phyloP scores from a whole-genome alignment of 495 filamentous ascomycete genomes.

The Neurospora pannonica region DNA sequence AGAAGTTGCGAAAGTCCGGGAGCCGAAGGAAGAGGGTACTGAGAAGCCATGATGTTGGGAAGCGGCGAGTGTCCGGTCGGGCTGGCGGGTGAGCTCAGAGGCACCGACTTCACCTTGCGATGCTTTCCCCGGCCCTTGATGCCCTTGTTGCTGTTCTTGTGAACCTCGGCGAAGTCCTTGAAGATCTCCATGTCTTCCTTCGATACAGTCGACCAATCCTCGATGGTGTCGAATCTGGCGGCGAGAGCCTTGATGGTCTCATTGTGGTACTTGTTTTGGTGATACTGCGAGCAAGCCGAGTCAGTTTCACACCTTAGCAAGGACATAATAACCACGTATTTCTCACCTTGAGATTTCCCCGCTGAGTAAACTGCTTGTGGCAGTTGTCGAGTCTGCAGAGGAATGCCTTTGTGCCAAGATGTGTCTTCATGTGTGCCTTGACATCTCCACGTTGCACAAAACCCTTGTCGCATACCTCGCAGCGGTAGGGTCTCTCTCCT shows the following conservation, averaged over 20 bases:
- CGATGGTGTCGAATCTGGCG: constrained; percentile 57
- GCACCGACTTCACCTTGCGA: constrained; percentile 39
- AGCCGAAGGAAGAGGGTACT: constrained; percentile 14
- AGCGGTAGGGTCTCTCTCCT: constrained; percentile 78
- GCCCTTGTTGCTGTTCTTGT: constrained; percentile 96
- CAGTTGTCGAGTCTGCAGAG: constrained; percentile 73
- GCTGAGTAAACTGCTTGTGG: constrained; percentile 75
- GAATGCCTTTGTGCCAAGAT: constrained; percentile 68
- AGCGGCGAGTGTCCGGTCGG: not conserved
- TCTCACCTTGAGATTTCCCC: constrained; percentile 79
- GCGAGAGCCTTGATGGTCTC: constrained; percentile 64
- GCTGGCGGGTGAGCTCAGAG: constrained; percentile 1
- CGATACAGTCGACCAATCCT: constrained; percentile 51
- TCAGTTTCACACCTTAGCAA: not conserved
- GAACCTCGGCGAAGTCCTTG: constrained; percentile 76
- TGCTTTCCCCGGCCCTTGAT: constrained; percentile 94
- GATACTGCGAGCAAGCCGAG: constrained; percentile 47
- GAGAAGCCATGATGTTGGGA: constrained; percentile 6
- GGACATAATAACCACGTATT: not conserved
- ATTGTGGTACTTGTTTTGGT: constrained; percentile 89
- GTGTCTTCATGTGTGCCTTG: constrained; percentile 76
- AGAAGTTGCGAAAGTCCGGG: constrained; percentile 13
- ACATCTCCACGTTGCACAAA: constrained; percentile 89
- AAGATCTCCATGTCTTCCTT: constrained; percentile 68
- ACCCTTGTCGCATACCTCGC: constrained; percentile 71